Evolutionary conservation across 441 rosid genomes (phyloP).

Genomic region (Arabidopsis lyrata): DNA sequence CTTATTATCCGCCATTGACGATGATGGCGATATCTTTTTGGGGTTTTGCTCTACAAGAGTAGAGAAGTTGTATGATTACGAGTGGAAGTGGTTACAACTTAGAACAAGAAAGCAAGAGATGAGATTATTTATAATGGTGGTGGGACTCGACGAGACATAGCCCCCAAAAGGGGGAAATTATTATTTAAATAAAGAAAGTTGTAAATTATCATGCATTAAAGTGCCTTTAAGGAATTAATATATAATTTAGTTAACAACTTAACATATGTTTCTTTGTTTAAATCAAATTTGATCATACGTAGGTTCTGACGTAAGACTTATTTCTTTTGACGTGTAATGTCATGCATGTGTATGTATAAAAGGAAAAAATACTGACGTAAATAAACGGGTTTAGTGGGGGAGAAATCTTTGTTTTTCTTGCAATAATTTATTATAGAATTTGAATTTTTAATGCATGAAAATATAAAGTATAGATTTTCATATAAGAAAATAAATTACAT

Average conservation of each 20-base stretch:
- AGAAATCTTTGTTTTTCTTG: constrained; percentile 9
- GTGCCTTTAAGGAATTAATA: constrained; percentile 22
- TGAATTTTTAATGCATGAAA: constrained; percentile 1
- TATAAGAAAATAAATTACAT: not conserved
- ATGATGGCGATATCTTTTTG: constrained; percentile 6
- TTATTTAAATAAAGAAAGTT: constrained; percentile 32
- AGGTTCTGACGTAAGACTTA: constrained; percentile 35
- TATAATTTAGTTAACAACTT: not conserved
- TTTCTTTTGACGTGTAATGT: constrained; percentile 30
- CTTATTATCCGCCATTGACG: constrained; percentile 54
- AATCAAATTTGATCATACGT: constrained; percentile 10
- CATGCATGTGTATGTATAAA: constrained; percentile 6
- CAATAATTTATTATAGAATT: constrained; percentile 22
- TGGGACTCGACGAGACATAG: constrained; percentile 32
- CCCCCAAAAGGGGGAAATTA: constrained; percentile 2
- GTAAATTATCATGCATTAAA: constrained; percentile 31
- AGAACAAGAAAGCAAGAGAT: constrained; percentile 16
- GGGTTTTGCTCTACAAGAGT: not conserved
- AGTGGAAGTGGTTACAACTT: constrained; percentile 36
- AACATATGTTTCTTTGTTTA: constrained; percentile 15
- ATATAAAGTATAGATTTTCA: not conserved
- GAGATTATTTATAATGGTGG: constrained; percentile 44
- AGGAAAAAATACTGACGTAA: not conserved
- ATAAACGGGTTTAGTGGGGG: constrained; percentile 14
- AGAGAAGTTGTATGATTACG: constrained; percentile 29